These are phyloP conservation scores for Penicillium verrucosum DNA, from an alignment of 2,329 filamentous ascomycete genomes.

Conservation along the genomic window DNA sequence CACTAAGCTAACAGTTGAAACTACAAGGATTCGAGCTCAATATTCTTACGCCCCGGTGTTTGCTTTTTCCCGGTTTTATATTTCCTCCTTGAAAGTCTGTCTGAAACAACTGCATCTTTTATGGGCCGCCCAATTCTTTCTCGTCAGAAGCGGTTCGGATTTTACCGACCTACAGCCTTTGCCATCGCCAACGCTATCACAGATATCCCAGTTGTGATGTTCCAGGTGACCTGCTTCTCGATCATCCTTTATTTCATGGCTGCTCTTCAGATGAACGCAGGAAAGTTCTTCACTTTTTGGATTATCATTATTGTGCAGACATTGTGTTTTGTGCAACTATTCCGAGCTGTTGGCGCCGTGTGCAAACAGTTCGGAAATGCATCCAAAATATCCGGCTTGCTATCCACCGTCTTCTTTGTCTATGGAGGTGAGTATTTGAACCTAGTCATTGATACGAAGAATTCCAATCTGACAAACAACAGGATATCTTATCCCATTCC, in stretches of 20 bases:
- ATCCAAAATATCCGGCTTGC: conserved; percentile 45
- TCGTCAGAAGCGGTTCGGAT: conserved; percentile 66
- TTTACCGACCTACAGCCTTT: conserved; percentile 60
- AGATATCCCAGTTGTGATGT: conserved; percentile 54
- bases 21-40: conserved; percentile 35
- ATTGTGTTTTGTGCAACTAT: conserved; percentile 51
- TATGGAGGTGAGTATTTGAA: conserved; percentile 41
- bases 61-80: conserved; percentile 61
- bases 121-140: conserved; percentile 62
- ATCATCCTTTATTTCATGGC: conserved; percentile 61
- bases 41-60: conserved; percentile 57
- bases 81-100: conserved; percentile 58
- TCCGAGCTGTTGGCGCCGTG: conserved; percentile 47
- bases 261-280: conserved; percentile 51
- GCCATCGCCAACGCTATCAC: conserved; percentile 56
- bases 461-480: neutral
- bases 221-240: conserved; percentile 57
- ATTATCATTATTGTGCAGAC: conserved; percentile 53
- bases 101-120: conserved; percentile 60
- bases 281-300: conserved; percentile 59
- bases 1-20: neutral
- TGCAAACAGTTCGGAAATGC: conserved; percentile 48
- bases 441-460: no score
- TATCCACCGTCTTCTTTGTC: conserved; percentile 48
- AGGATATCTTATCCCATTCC: conserved; percentile 60